These are phyloP conservation scores for Zopfochytrium polystomum DNA, from an alignment of 371 early-diverging fungal genomes.

Conservation along the genomic window DNA sequence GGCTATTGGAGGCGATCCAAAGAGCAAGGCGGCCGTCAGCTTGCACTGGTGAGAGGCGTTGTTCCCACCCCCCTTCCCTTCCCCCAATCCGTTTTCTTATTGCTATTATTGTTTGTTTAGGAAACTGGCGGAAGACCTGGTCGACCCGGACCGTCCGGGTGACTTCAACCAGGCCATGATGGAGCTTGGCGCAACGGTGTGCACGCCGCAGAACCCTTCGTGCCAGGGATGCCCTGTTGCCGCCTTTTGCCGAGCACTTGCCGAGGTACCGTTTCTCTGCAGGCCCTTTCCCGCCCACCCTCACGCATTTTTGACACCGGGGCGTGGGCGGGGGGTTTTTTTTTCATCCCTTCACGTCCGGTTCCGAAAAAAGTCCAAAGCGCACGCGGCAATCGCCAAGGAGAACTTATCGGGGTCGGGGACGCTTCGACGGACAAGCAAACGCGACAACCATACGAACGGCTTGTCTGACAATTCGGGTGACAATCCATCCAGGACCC, in stretches of 20 bases:
- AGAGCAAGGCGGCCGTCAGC: slow-evolving; percentile 55
- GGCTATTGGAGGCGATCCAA: slow-evolving; percentile 71
- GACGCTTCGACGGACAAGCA: too few species aligned
- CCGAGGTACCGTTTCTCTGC: slow-evolving; percentile 48
- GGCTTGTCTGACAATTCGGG: too few species aligned
- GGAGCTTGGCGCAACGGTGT: slow-evolving; percentile 80
- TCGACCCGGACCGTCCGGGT: slow-evolving; percentile 62
- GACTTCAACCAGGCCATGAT: slow-evolving; percentile 82
- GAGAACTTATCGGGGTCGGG: slow-evolving; percentile 1
- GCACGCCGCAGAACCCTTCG: slow-evolving; percentile 69
- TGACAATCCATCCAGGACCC: too few species aligned
- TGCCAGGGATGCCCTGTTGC: slow-evolving; percentile 67
- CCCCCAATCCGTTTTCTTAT: too few species aligned
- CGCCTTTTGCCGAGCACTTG: slow-evolving; percentile 57
- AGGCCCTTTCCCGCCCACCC: background rate
- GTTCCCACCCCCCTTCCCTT: too few species aligned
- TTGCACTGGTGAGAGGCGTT: slow-evolving; percentile 56
- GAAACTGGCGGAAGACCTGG: slow-evolving; percentile 58
- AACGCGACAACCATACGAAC: too few species aligned
- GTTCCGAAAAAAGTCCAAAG: slow-evolving; percentile 12
- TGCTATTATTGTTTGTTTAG: too few species aligned
- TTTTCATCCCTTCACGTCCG: background rate
- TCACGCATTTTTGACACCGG: background rate
- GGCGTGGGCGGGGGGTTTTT: background rate
- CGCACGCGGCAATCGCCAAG: background rate